Base-by-base conservation (phyloP, 2,329 filamentous ascomycete species). In the Colletotrichum brevisporum region DNA sequence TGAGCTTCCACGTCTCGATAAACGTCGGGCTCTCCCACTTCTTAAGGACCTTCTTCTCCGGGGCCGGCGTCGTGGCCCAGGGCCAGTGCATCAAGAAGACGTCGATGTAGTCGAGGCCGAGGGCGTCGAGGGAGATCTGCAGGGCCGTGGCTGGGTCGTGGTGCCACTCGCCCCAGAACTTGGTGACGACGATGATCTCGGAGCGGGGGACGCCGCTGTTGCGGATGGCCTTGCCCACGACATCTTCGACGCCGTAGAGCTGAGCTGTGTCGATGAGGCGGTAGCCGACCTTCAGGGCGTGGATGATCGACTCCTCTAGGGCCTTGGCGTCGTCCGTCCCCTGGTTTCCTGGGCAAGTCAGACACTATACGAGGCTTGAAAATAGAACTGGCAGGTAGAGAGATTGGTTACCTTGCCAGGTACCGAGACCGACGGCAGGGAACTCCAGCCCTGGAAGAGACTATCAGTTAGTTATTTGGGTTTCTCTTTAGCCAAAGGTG, bases 101-200 rank as follows among this genome's bases (percentile, higher is more conserved):
- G 60, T 80, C 78, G 21, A 80, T 47, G 61, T 79, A 79, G 48
- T 78, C 78, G 4, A 78, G 61, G 5, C 71, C 74, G 5, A 78
- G 71, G 36, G 71, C 67, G 2, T 72, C 58, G 1, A 81, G 76
- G 0, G 77, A 78, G 12, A 62, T 68, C n/a, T 75, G 58, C 12
- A 80, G 72, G 2, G 75, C 77, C 13, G 71, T 71, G 15, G 67
- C 73, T 1, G 76, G 76, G 18, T 74, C 70, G 43, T 79, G 76
- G 31, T 70, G 67, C 53, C 75, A 77, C 73, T 90, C 16, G 56
- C 74, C 74, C 66, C 73, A 74, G 58, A 81, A 72, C 68, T 81
- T 81, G 51, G 76, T 80, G 53, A 80, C 77, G 26, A 80, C 81
- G 81, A 87, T 89, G 77, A 89, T 85, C 71, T 89, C 76, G n/a